These are phyloP conservation scores for Orobanche coerulescens DNA, from an alignment of 257 asterid genomes.

Conservation along the genomic window DNA sequence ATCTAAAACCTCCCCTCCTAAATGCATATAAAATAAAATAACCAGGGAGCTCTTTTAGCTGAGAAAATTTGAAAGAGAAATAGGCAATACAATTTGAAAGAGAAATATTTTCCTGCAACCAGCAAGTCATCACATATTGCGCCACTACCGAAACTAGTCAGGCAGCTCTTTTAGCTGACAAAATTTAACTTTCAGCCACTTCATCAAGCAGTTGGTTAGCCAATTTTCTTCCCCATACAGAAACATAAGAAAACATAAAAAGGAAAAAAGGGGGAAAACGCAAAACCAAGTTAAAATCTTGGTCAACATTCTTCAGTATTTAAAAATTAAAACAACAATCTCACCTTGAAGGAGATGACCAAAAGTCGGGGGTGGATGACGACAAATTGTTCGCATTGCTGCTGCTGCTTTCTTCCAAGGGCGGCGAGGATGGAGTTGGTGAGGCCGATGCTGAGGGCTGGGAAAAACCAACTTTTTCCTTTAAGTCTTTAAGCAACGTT, in stretches of 20 bases:
- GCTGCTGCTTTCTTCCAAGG: slow-evolving; percentile 42
- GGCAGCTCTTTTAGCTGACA: slow-evolving; percentile 20
- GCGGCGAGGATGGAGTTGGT: slow-evolving; percentile 49
- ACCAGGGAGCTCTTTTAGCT: too few species aligned
- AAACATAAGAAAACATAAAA: background rate
- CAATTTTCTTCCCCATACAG: slow-evolving; percentile 2
- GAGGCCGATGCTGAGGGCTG: slow-evolving; percentile 53
- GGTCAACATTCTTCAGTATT: slow-evolving; percentile 17
- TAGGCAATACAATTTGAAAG: background rate
- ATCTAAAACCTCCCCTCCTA: background rate
- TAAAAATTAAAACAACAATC: slow-evolving; percentile 9
- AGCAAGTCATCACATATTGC: slow-evolving; percentile 2
- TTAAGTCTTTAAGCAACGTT: slow-evolving; percentile 93
- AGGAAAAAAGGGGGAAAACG: background rate
- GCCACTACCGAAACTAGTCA: slow-evolving; percentile 12
- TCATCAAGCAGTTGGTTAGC: slow-evolving; percentile 19
- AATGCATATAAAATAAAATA: background rate
- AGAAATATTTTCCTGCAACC: background rate
- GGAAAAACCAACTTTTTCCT: slow-evolving; percentile 87
- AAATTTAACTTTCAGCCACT: background rate
- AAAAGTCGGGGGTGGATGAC: slow-evolving; percentile 43
- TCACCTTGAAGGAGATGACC: slow-evolving; percentile 70
- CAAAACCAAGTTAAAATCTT: background rate
- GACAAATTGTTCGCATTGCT: slow-evolving; percentile 32
- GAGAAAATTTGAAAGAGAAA: too few species aligned